Evolutionary conservation across 352 stramenopile genomes (phyloP).

Genomic region (Blastocystis hominis): DNA sequence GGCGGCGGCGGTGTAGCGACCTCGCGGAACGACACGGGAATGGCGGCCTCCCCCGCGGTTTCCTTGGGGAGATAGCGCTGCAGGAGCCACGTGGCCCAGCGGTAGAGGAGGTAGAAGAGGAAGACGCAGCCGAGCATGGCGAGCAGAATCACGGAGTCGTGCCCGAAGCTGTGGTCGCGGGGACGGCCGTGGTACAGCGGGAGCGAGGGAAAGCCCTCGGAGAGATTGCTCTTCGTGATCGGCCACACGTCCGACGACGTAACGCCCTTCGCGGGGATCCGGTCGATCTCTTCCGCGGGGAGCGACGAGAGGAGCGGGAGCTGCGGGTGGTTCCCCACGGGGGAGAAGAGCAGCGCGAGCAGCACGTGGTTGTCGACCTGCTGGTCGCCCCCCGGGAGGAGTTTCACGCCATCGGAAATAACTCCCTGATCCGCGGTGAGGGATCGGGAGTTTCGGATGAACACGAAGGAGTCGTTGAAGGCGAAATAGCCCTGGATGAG

Average conservation of each 20-base stretch:
- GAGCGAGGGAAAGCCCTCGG: too few relatives aligned
- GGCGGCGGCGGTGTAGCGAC: too few relatives aligned
- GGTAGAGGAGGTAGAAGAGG: not conserved
- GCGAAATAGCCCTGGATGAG: constrained; percentile 17
- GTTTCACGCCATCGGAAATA: not conserved
- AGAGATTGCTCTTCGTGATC: not conserved
- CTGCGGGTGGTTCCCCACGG: not conserved
- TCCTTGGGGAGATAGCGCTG: not conserved
- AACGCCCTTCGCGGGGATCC: not conserved
- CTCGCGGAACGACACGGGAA: not conserved
- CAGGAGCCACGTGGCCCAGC: not conserved
- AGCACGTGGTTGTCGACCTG: constrained; percentile 13
- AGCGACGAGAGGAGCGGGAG: not conserved
- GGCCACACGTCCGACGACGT: not conserved
- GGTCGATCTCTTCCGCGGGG: not conserved
- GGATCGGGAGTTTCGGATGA: not conserved
- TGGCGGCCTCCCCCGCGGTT: not conserved
- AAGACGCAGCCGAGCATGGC: not conserved
- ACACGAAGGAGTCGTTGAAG: not conserved
- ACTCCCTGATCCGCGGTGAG: not conserved
- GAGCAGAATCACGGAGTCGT: not conserved
- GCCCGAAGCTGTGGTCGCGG: too few relatives aligned
- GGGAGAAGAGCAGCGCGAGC: not conserved
- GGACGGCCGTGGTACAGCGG: too few relatives aligned
- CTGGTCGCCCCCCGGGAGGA: not conserved